Evolutionary conservation across 257 asterid genomes (phyloP).

Genomic region (Solanum neorickii): DNA sequence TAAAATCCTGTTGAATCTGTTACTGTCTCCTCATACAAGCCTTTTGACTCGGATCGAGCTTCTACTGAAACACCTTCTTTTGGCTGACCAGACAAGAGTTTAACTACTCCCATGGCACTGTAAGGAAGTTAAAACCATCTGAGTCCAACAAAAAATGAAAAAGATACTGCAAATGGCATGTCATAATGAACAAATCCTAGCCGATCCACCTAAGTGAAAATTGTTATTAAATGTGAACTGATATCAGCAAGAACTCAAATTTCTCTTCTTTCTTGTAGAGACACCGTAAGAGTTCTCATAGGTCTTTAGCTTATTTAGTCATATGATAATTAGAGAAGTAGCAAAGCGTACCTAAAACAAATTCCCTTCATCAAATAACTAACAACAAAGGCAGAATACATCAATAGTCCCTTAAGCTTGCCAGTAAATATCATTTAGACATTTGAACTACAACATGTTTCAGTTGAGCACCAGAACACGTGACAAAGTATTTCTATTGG

Average conservation of each 20-base stretch:
- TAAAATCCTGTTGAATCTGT: slow-evolving; percentile 78
- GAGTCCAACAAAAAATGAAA: background rate
- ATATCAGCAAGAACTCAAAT: background rate
- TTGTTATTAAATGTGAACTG: background rate
- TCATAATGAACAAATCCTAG: background rate
- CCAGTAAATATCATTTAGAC: background rate
- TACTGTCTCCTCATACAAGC: slow-evolving; percentile 81
- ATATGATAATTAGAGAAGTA: background rate
- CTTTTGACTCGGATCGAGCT: slow-evolving; percentile 85
- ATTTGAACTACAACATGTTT: background rate
- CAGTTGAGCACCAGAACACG: background rate
- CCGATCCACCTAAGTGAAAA: background rate
- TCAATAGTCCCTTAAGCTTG: background rate
- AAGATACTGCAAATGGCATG: background rate
- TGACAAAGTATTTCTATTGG: background rate
- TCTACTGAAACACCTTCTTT: slow-evolving; percentile 79
- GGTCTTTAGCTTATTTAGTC: background rate
- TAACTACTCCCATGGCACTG: slow-evolving; percentile 85
- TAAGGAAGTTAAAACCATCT: slow-evolving; percentile 11
- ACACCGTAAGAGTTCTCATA: background rate
- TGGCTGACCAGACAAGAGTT: slow-evolving; percentile 87
- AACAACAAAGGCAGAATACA: background rate
- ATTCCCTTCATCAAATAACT: background rate
- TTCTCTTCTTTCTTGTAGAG: background rate
- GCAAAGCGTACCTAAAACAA: background rate